Conservation (phyloP, 139 green algal genomes). For the Bryopsis sp. region DNA sequence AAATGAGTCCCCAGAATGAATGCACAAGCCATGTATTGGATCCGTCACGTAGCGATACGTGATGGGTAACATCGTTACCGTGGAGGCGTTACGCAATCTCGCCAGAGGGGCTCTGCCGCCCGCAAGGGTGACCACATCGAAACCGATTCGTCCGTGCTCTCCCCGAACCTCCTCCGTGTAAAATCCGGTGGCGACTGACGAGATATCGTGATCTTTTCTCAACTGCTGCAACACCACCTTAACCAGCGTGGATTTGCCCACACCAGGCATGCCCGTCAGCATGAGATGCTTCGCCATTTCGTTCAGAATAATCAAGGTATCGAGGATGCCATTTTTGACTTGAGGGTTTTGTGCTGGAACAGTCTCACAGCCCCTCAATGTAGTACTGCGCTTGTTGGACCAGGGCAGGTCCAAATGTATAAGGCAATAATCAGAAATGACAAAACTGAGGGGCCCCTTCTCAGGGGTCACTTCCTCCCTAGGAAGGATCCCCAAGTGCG, state of each 20-base stretch:
- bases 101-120: background rate
- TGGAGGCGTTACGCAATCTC: background rate
- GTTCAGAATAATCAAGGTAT: too few species aligned
- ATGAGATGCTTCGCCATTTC: slow-evolving; percentile 8
- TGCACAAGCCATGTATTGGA: background rate
- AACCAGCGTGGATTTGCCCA: slow-evolving; percentile 16
- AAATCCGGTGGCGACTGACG: background rate
- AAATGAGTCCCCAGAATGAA: background rate
- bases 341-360: too few species aligned
- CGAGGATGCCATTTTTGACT: too few species aligned
- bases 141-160: background rate
- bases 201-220: background rate
- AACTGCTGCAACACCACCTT: slow-evolving; percentile 4
- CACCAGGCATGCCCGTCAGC: slow-evolving; percentile 1
- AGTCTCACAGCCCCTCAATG: too few species aligned
- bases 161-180: slow-evolving; percentile 14
- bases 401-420: too few species aligned
- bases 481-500: too few species aligned
- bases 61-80: too few species aligned
- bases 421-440: too few species aligned
- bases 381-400: too few species aligned
- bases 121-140: slow-evolving; percentile 8
- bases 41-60: too few species aligned
- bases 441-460: too few species aligned
- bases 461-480: too few species aligned